Conservation (phyloP, 2,329 filamentous ascomycete species). For the Verticillium zaregamsianum region DNA sequence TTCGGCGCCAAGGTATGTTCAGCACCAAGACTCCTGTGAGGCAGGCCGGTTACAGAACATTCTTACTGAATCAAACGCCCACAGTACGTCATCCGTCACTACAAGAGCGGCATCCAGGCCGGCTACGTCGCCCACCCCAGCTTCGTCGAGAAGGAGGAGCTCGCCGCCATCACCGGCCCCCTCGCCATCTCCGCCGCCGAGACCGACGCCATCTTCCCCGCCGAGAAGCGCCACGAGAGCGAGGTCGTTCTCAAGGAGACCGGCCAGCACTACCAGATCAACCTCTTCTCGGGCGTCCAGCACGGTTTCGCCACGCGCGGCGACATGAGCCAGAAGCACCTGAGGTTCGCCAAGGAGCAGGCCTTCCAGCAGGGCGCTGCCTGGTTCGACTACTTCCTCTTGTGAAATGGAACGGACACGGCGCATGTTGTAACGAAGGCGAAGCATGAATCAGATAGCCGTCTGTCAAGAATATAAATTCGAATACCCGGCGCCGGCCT, state of each 20-base stretch:
- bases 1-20: constrained; percentile 58
- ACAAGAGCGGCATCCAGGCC: constrained; percentile 57
- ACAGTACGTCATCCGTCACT: constrained; percentile 63
- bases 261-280: constrained; percentile 68
- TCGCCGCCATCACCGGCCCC: constrained; percentile 61
- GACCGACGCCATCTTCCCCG: constrained; percentile 62
- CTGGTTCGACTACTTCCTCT: constrained; percentile 60
- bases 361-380: constrained; percentile 72
- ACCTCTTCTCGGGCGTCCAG: constrained; percentile 63
- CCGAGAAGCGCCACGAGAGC: constrained; percentile 58
- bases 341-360: constrained; percentile 73
- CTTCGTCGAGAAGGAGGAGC: constrained; percentile 65
- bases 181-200: constrained; percentile 64
- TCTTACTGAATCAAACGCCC: not conserved
- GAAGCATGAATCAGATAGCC: not conserved
- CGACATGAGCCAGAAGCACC: constrained; percentile 51
- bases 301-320: constrained; percentile 74
- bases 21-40: not conserved
- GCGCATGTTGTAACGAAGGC: constrained; percentile 35
- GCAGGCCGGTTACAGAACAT: no score
- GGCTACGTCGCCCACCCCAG: constrained; percentile 75
- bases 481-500: not conserved
- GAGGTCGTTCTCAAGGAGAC: constrained; percentile 58
- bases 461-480: not conserved
- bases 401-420: constrained; percentile 22